Conservation (phyloP, 2,329 filamentous ascomycete species). For the Dendrostoma leiphaemia region DNA sequence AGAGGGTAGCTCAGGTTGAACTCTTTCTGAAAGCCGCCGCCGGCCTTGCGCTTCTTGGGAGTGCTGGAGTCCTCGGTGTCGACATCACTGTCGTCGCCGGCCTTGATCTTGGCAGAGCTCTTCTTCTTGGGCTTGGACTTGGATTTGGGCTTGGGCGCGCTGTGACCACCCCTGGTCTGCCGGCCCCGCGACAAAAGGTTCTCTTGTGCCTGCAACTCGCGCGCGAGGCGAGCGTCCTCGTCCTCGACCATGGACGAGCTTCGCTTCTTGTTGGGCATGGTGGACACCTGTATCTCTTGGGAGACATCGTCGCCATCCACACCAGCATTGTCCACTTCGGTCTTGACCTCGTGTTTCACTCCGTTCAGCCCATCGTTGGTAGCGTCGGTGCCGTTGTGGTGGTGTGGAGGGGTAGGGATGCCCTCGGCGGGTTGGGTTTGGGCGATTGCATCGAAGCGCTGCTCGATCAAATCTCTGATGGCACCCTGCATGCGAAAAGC, state of each 20-base stretch:
- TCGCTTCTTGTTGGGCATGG: slow-evolving; percentile 63
- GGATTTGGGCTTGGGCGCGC: slow-evolving; percentile 49
- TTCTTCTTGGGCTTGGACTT: slow-evolving; percentile 55
- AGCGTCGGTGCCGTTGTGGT: slow-evolving; percentile 33
- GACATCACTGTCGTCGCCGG: slow-evolving; percentile 77
- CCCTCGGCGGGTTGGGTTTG: slow-evolving; percentile 47
- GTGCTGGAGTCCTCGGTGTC: slow-evolving; percentile 57
- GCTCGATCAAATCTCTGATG: slow-evolving; percentile 70
- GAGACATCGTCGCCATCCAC: slow-evolving; percentile 32
- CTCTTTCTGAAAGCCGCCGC: slow-evolving; percentile 89
- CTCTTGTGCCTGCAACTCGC: slow-evolving; percentile 87
- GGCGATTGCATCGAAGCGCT: slow-evolving; percentile 70
- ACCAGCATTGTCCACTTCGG: slow-evolving; percentile 24
- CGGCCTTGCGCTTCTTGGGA: slow-evolving; percentile 76
- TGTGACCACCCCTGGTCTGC: slow-evolving; percentile 70
- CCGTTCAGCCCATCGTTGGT: slow-evolving; percentile 30
- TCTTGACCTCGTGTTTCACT: slow-evolving; percentile 21
- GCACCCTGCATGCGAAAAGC: slow-evolving; percentile 47
- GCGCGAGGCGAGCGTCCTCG: slow-evolving; percentile 83
- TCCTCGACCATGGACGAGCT: slow-evolving; percentile 59
- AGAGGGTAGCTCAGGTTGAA: slow-evolving; percentile 72
- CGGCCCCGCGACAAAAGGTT: slow-evolving; percentile 67
- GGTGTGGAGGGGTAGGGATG: slow-evolving; percentile 42
- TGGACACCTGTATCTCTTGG: slow-evolving; percentile 51
- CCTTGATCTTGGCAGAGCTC: slow-evolving; percentile 71